Base-by-base conservation (phyloP, 202 grass and related monocot species). In the Elaeis oleifera region DNA sequence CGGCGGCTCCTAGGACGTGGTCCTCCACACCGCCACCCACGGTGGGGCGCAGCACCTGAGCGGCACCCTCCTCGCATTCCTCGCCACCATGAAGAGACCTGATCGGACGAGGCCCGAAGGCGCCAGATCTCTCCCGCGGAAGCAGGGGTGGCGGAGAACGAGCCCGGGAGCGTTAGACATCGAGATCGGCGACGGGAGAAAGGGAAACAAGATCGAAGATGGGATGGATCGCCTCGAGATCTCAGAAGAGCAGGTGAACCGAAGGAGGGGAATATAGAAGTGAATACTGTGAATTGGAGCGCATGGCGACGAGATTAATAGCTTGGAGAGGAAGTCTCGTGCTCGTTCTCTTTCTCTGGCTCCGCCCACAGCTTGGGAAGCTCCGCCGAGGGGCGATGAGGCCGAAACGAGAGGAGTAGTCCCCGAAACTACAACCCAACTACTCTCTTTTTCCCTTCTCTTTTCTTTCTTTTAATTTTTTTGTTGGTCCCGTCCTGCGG, bases 31-130 rank as follows among this genome's bases (percentile, higher is more conserved):
- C 61, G 5, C 61, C 61, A 3, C 6, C 69, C 11, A 19, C 9
- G 1, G 48, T 44, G 49, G 58, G 69, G 77, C 73, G 77, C 82
- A 85, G 69, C 82, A 80, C 59, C 73, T 68, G 29, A 80, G 62
- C 58, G 59, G 69, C 27, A 5, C 4, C 14, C 49, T 18, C 36
- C 36, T 44, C 36, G 36, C 36, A 44, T 44, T 44, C 36, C 36
- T 44, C 36, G 11, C 36, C 39, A 14, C 52, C 51, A 58, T 21
- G 14, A 54, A 63, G 29, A 63, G 54, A n/a, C 32, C 58, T 29
- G 51, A 69, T 69, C 77, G 73, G 68, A 77, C 18, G 56, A 85
- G 69, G 9, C 58, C 59, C 8, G 11, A 44, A 44, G 36, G 49
- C 59, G 0, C 2, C 63, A 67, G 39, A 49, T 23, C 0, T 11